Conservation (phyloP, 306 rosid species). For the Castanea mollissima region DNA sequence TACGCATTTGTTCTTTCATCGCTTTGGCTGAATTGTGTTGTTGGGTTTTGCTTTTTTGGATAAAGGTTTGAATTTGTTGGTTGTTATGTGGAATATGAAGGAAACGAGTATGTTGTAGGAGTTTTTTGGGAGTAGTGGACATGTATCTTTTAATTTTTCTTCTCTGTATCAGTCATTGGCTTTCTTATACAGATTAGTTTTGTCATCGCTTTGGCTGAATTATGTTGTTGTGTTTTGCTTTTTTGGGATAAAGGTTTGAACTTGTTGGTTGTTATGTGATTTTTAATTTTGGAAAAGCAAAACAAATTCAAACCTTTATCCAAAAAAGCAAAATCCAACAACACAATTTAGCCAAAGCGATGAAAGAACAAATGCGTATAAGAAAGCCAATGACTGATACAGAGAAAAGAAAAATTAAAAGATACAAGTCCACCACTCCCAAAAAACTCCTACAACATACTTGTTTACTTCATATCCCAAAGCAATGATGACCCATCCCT, state of each 20-base stretch:
- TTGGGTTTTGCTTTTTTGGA: neutral
- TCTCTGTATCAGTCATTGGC: neutral
- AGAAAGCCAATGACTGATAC: neutral
- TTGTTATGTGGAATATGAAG: no score
- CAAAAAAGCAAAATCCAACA: neutral
- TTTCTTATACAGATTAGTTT: slow-evolving; percentile 17
- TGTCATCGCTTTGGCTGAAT: neutral
- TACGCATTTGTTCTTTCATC: slow-evolving; percentile 15
- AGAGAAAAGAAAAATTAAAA: neutral
- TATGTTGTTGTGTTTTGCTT: neutral
- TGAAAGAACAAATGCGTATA: slow-evolving; percentile 16
- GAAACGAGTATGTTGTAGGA: neutral
- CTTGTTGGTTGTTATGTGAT: slow-evolving; percentile 3
- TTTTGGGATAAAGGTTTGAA: neutral
- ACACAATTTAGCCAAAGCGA: neutral
- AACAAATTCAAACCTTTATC: neutral
- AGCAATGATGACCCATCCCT: no score
- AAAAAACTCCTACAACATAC: no score
- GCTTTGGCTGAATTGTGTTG: neutral
- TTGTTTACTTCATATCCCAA: no score
- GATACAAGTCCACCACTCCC: no score
- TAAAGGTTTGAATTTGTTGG: neutral
- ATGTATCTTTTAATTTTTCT: slow-evolving; percentile 46
- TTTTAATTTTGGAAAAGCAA: neutral
- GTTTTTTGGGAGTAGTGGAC: slow-evolving; percentile 41